phyloP scores from a whole-genome alignment of 306 rosid genomes.

The Vigna mungo region DNA sequence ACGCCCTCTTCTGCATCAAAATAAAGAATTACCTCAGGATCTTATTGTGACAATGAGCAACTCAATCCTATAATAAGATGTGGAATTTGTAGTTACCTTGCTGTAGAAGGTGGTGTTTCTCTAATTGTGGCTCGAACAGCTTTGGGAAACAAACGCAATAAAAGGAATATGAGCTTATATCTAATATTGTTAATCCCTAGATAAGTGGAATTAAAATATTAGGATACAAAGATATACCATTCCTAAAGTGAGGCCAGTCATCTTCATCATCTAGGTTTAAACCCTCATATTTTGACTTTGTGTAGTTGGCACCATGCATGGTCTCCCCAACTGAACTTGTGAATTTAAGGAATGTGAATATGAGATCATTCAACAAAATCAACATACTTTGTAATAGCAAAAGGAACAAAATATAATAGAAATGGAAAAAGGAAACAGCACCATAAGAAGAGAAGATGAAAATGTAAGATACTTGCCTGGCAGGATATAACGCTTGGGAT shows the following conservation, averaged over 20 bases:
- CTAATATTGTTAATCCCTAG: slow-evolving; percentile 33
- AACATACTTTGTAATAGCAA: slow-evolving; percentile 13
- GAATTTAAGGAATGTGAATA: slow-evolving; percentile 42
- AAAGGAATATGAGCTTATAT: slow-evolving; percentile 32
- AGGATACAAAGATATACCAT: slow-evolving; percentile 58
- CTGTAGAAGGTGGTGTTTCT: slow-evolving; percentile 73
- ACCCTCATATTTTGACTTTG: slow-evolving; percentile 72
- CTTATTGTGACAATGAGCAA: slow-evolving; percentile 17
- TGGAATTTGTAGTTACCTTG: slow-evolving; percentile 57
- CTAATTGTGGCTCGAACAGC: slow-evolving; percentile 92
- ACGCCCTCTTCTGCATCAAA: slow-evolving; percentile 71
- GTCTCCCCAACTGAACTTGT: slow-evolving; percentile 81
- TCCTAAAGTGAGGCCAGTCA: slow-evolving; percentile 86
- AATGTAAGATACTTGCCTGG: slow-evolving; percentile 70
- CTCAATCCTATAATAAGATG: slow-evolving; percentile 22
- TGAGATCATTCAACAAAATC: slow-evolving; percentile 36
- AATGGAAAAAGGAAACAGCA: slow-evolving; percentile 2
- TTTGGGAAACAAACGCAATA: slow-evolving; percentile 49
- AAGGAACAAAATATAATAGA: background rate
- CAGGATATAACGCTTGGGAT: slow-evolving; percentile 83
- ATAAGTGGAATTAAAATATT: slow-evolving; percentile 25
- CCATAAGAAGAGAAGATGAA: background rate
- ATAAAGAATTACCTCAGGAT: slow-evolving; percentile 26
- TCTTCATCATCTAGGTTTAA: slow-evolving; percentile 88
- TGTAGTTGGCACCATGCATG: slow-evolving; percentile 65